Conservation (phyloP, 176 grass and related monocot species). For the barley (Hordeum vulgare) region MorexV3_pseudomolecules_assembly NC_058522.1:11605633-11606132, state of each 20-base stretch:
- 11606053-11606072: neutral
- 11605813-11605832: conserved; percentile 1
- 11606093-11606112: neutral
- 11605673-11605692: conserved; percentile 10
- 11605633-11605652: neutral
- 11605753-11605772: neutral
- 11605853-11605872: neutral
- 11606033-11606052: neutral
- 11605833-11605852: neutral
- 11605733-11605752: neutral
- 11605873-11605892: neutral
- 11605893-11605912: neutral
- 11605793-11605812: neutral
- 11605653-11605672: neutral
- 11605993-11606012: neutral
- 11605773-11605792: conserved; percentile 33
- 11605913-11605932: neutral
- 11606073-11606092: neutral
- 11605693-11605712: conserved; percentile 8
- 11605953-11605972: neutral
- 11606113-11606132: neutral
- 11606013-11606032: neutral
- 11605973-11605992: neutral
- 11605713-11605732: neutral
- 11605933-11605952: neutral